phyloP scores from a whole-genome alignment of 805 yeast species.

The Starmerella roubikii region DNA sequence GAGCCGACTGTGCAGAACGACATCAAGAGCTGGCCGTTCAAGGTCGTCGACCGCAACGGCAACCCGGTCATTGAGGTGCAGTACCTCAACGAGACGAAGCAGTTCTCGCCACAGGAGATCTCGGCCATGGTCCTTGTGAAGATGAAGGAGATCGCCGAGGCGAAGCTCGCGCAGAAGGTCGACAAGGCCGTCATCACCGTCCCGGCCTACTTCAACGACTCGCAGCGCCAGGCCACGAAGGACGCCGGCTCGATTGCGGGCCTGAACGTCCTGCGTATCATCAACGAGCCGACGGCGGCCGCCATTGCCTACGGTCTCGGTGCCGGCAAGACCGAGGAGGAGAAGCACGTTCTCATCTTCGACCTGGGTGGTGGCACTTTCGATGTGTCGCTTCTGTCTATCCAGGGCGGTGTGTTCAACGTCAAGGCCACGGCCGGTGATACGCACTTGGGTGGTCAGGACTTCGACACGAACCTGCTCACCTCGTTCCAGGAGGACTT shows the following conservation, averaged over 20 bases:
- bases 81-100: conserved; percentile 71
- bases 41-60: conserved; percentile 55
- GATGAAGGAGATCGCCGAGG: conserved; percentile 80
- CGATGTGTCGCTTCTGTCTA: conserved; percentile 83
- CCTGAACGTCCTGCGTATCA: conserved; percentile 68
- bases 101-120: conserved; percentile 87
- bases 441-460: conserved; percentile 99
- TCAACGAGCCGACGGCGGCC: conserved; percentile 90
- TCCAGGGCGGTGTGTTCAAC: conserved; percentile 92
- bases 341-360: conserved; percentile 79
- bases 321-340: conserved; percentile 70
- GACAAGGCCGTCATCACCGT: conserved; percentile 78
- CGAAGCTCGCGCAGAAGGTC: conserved; percentile 64
- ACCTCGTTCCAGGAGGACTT: conserved; percentile 87
- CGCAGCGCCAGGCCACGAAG: conserved; percentile 83
- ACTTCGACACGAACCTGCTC: conserved; percentile 90
- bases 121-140: conserved; percentile 83
- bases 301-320: conserved; percentile 96
- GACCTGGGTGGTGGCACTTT: conserved; percentile 98
- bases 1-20: conserved; percentile 79
- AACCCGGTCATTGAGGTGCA: conserved; percentile 75
- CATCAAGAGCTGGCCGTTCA: conserved; percentile 88
- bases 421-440: conserved; percentile 98
- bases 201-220: conserved; percentile 80
- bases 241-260: conserved; percentile 84